phyloP scores from a whole-genome alignment of 345 rosid species.

The Pugionium cornutum region DNA sequence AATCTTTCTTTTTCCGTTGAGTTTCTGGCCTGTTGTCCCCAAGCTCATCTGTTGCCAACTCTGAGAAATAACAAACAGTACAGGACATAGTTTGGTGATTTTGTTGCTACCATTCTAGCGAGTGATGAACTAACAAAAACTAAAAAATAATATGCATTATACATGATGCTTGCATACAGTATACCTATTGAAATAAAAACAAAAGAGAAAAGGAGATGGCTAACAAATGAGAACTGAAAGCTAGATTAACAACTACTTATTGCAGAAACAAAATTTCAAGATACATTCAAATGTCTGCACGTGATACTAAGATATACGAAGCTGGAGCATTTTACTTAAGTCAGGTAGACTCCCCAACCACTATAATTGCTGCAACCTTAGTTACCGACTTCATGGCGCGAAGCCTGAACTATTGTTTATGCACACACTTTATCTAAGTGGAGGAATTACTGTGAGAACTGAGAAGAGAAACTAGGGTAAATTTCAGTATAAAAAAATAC shows the following conservation, averaged over 20 bases:
- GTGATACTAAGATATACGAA: slow-evolving; percentile 5
- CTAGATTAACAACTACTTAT: slow-evolving; percentile 15
- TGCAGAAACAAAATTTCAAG: slow-evolving; percentile 16
- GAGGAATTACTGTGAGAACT: slow-evolving; percentile 17
- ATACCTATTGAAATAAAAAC: slow-evolving; percentile 5
- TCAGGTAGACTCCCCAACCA: slow-evolving; percentile 18
- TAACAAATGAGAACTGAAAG: slow-evolving; percentile 3
- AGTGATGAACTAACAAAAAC: neutral
- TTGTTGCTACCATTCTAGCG: slow-evolving; percentile 8
- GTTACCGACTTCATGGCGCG: slow-evolving; percentile 4
- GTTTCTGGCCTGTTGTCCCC: slow-evolving; percentile 50
- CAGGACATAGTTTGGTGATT: slow-evolving; percentile 20
- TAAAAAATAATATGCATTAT: neutral
- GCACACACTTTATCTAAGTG: slow-evolving; percentile 7
- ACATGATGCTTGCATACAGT: slow-evolving; percentile 19
- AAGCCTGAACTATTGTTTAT: neutral
- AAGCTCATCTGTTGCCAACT: slow-evolving; percentile 46
- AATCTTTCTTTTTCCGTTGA: slow-evolving; percentile 56
- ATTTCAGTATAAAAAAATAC: slow-evolving; percentile 40
- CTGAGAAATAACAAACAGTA: slow-evolving; percentile 45
- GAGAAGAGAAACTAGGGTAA: neutral
- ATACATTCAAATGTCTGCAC: slow-evolving; percentile 26
- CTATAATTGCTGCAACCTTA: neutral
- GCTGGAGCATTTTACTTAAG: slow-evolving; percentile 12
- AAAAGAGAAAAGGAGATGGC: slow-evolving; percentile 17